Percentiles rank a stretch among this genome's conserved stretches.
These are phyloP conservation scores for Bretschneidera sinensis DNA, from an alignment of 345 rosid species.

Conservation along the genomic window DNA sequence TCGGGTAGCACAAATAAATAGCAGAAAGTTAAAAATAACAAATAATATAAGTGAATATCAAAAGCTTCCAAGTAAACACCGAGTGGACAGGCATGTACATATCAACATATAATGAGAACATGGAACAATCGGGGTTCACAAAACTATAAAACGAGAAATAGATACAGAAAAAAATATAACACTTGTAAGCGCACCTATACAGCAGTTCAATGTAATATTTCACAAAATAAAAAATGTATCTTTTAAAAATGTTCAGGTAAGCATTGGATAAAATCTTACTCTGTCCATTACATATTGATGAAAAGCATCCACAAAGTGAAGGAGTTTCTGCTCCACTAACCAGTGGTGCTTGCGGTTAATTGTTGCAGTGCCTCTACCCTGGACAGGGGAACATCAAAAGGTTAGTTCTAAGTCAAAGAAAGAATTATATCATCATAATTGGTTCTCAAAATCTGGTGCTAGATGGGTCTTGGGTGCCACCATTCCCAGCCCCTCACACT, in stretches of 20 bases:
- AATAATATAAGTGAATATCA: background rate
- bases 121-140: background rate
- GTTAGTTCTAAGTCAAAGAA: conserved; percentile 9
- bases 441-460: background rate
- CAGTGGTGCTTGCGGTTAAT: conserved; percentile 72
- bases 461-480: background rate
- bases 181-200: background rate
- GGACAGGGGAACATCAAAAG: conserved; percentile 18
- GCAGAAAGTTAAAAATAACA: too few relatives aligned
- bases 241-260: background rate
- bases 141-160: background rate
- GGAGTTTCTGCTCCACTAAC: conserved; percentile 96
- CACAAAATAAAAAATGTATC: background rate
- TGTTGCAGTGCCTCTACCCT: conserved; percentile 66
- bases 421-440: conserved; percentile 7
- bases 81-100: background rate
- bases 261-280: conserved; percentile 43
- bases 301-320: conserved; percentile 97
- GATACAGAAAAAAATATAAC: background rate
- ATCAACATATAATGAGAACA: background rate
- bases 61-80: background rate
- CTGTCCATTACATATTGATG: conserved; percentile 99
- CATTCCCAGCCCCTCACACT: background rate
- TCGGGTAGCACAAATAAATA: background rate
- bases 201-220: background rate